Base-by-base conservation (phyloP, 306 rosid species). In the Vigna trinervia region DNA sequence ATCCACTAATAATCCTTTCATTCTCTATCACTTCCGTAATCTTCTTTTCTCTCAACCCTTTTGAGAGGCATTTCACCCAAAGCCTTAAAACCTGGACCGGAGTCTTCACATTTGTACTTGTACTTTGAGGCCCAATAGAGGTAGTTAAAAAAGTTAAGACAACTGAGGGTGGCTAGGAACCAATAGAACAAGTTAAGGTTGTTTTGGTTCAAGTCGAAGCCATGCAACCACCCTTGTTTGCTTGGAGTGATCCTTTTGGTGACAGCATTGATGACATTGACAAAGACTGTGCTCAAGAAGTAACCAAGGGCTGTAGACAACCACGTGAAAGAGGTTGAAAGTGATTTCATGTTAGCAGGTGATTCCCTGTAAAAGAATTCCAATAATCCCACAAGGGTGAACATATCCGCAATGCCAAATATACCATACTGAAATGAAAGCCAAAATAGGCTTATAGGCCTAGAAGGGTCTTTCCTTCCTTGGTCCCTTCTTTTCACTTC, bases 331-430 rank as follows among this genome's bases (percentile, higher is more conserved):
- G 98, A 88, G 5, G 96, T 93, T 5, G 91, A 87, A 1, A 93
- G 84, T 32, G 98, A 93, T 78, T 86, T 94, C 98, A 94, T 90
- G 36, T 86, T 80, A 2, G 86, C 36, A 9, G 94, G 96, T 15
- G 96, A 87, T 83, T 94, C 97, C 65, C 85, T 87, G 75, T 94
- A 91, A 54, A 90, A 94, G 23, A 91, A 94, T 15, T 94, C 97
- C 8, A 94, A 79, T 4, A 94, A 74, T 34, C 98, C 98, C 2
- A 91, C 91, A 2, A 85, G 84, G 7, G 98, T 93, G 87, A 93
- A 93, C 98, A 93, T 88, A 62, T 93, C 97, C 11, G 97, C 97
- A 45, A 90, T 83, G 15, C 98, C 98, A 68, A 93, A 93, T 13
- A 91, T 88, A 0, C 87, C 91, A 62, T 87, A 91, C 65, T 90